phyloP scores from a whole-genome alignment of 2,329 filamentous ascomycete species.

The Epichloe sibirici region DNA sequence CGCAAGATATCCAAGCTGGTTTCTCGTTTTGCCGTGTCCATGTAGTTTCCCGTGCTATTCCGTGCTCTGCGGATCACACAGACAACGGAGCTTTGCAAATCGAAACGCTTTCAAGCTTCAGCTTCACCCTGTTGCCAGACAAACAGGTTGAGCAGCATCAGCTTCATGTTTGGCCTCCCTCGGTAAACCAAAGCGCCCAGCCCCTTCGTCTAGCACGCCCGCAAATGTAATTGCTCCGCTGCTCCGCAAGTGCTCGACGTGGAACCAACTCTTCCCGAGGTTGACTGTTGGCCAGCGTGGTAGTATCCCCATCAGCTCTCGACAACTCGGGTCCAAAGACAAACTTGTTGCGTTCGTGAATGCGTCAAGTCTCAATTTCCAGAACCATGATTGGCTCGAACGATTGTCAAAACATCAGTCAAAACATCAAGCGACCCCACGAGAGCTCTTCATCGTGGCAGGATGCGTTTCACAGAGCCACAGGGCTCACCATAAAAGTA shows the following conservation, averaged over 20 bases:
- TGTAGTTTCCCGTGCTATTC: background rate
- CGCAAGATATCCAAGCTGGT: background rate
- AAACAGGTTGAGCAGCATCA: background rate
- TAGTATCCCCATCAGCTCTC: background rate
- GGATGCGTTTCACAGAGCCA: conserved; percentile 1
- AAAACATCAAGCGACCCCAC: background rate
- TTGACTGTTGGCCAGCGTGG: background rate
- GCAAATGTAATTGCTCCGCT: background rate
- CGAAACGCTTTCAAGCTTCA: background rate
- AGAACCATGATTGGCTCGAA: background rate
- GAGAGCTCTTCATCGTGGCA: background rate
- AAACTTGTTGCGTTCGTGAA: background rate
- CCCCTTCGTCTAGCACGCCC: background rate
- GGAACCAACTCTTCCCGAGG: background rate
- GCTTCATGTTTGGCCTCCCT: background rate
- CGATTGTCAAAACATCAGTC: conserved; percentile 1
- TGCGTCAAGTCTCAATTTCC: background rate
- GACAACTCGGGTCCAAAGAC: background rate
- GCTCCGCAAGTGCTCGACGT: background rate
- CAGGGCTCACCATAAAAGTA: background rate
- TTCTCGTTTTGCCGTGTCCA: background rate
- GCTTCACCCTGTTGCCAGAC: background rate
- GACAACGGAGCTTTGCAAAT: background rate
- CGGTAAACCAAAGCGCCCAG: background rate
- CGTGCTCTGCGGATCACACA: background rate